Base-by-base conservation (phyloP, 441 rosid species). In the Corymbia calophylla region DNA sequence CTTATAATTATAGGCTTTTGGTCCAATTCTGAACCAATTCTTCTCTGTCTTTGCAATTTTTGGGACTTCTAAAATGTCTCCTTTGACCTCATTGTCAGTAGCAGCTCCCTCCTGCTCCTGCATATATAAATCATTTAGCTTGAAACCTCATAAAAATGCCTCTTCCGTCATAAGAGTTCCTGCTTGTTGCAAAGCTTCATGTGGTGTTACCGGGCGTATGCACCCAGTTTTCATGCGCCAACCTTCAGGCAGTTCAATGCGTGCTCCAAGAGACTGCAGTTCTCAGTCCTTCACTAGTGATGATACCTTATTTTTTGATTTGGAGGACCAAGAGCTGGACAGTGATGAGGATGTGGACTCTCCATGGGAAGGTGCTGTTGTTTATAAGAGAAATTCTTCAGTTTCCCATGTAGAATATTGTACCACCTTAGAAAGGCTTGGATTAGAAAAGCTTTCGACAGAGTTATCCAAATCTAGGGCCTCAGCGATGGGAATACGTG, bases 401-500 rank as follows among this genome's bases (percentile, higher is more conserved):
- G 90, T 94, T 77, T 93, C 96, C 19, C 99, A 97, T 90, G 80
- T 95, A n/a, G 99, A 97, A 86, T 97, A 96, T 60, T 96, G 98
- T 91, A 97, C 99, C 5, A 97, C 99, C 54, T 92, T 97, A 88
- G 99, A 97, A 95, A 96, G 99, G 92, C 97, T 97, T 89, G 99
- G 99, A 35, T 90, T 97, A 87, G 97, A 91, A 82, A 92, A 91
- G n/a, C 88, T 95, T 88, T 97, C 99, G 3, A 94, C 94, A 5
- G 95, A 96, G 18, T 89, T 91, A 54, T 97, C 99, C 16, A 95
- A 93, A 94, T 91, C 93, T 35, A 96, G 93, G 91, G 99, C 99
- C 93, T 95, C 99, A 0, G 68, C 91, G 1, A 96, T 97, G 98
- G 99, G 99, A 68, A 91, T 97, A 15, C 93, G 97, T 25, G 97